Evolutionary conservation across 2,329 filamentous ascomycete species (phyloP), one percentile per base, ranked within the genome.

Genomic region (Mycogone perniciosa): DNA sequence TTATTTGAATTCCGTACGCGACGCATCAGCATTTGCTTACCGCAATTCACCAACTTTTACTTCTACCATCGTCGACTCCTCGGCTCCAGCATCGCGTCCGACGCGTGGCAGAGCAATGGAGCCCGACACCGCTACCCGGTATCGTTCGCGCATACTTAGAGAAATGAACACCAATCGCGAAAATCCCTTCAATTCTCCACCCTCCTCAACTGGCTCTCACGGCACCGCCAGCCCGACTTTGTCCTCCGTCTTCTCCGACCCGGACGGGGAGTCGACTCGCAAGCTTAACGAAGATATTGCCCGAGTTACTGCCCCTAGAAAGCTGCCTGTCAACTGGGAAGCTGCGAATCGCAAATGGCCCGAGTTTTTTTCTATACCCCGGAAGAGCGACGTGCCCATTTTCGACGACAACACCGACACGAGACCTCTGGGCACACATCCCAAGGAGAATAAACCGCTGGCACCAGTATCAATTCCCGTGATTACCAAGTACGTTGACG

Each of bases 121-220:
- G 60, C 59, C 64, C 60, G 70, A 74, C 57, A 61, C 63, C 43
- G 61, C 63, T 50, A 68, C 55, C 58, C 68, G 71, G 59, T 74
- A 72, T 66, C 71, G 71, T 59, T 74, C 72, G 60, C 72, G 72
- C 58, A 72, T 74, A 54, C 67, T 74, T 59, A 71, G 75, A 64
- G 75, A 77, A 66, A 76, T 77, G 73, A 72, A 74, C 44, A 67
- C 73, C 56, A 73, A 76, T 64, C 70, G 72, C 63, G 71, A 77
- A 53, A 77, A 80, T 62, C 77, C 77, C 5, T 80, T 79, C 67
- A 78, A 77, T 65, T 80, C 77, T 20, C 78, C 78, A 5, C 77
- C 77, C 20, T 79, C 77, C 6, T 81, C 77, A 6, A 80, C 77
- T 31, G 77, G 77, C 50, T 77, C 76, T 47, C 77, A 80, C 64